phyloP scores from a whole-genome alignment of 305 asterid genomes.

The Plantago lanceolata region DNA sequence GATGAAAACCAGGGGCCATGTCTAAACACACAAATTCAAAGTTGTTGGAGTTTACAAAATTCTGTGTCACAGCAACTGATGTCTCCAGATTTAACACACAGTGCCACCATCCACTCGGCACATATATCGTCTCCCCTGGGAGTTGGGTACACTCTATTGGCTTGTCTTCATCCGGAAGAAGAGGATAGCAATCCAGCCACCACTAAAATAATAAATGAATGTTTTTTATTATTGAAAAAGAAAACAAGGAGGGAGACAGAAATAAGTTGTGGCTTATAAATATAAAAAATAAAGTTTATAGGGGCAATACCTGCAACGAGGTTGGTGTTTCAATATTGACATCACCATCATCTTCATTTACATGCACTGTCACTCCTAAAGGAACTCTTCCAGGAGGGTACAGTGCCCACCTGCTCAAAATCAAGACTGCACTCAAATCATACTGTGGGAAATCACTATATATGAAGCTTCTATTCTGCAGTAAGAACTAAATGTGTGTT shows the following conservation, averaged over 20 bases:
- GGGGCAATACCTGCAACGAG: conserved; percentile 72
- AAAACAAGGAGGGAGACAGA: conserved; percentile 15
- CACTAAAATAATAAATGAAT: conserved; percentile 47
- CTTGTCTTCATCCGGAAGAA: conserved; percentile 73
- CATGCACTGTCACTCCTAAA: conserved; percentile 91
- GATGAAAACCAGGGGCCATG: conserved; percentile 95
- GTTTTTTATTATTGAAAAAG: neutral
- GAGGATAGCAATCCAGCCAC: conserved; percentile 99
- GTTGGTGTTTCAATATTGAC: conserved; percentile 85
- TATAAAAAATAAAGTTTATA: conserved; percentile 16
- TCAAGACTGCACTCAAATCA: conserved; percentile 22
- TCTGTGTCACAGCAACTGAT: conserved; percentile 87
- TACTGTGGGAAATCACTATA: neutral
- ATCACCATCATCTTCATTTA: conserved; percentile 95
- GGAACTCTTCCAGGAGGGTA: conserved; percentile 99
- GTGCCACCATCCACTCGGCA: conserved; percentile 99
- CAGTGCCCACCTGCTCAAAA: conserved; percentile 79
- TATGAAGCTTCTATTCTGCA: neutral
- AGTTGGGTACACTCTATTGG: conserved; percentile 96
- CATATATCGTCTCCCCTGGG: conserved; percentile 96
- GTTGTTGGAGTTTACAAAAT: conserved; percentile 80
- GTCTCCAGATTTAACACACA: conserved; percentile 93
- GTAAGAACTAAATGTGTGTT: neutral
- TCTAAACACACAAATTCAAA: conserved; percentile 88
- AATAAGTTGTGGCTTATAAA: conserved; percentile 1